Conservation (phyloP, 768 basidiomycete genomes). For the Russula griseocarnosa region DNA sequence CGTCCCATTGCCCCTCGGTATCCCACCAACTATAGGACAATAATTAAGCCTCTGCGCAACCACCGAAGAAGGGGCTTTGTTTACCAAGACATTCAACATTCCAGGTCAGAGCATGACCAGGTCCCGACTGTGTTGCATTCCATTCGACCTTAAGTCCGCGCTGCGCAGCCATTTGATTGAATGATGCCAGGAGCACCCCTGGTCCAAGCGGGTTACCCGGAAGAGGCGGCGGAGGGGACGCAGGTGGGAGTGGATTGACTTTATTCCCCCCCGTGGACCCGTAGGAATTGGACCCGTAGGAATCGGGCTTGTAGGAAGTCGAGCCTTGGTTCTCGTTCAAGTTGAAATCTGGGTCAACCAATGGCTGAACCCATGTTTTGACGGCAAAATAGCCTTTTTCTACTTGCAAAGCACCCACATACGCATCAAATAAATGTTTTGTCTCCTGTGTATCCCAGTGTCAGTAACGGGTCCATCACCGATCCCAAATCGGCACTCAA, state of each 20-base stretch:
- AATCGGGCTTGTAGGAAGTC: neutral
- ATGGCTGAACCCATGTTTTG: conserved; percentile 18
- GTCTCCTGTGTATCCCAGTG: conserved; percentile 18
- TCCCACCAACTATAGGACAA: conserved; percentile 55
- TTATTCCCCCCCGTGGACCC: neutral
- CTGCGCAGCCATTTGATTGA: conserved; percentile 70
- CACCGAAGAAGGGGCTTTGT: conserved; percentile 29
- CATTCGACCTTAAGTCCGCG: conserved; percentile 62
- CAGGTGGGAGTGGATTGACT: conserved; percentile 33
- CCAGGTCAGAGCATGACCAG: conserved; percentile 67
- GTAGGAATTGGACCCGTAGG: neutral
- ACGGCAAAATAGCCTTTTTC: conserved; percentile 13
- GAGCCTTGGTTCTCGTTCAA: neutral
- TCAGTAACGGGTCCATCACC: neutral
- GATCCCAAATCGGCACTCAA: neutral
- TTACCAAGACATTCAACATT: conserved; percentile 63
- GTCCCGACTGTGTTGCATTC: conserved; percentile 55
- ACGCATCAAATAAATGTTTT: conserved; percentile 19
- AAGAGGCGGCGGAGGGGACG: conserved; percentile 38
- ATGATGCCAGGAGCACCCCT: conserved; percentile 66
- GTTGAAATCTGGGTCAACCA: conserved; percentile 20
- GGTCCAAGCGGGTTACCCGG: conserved; percentile 57
- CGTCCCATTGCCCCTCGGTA: conserved; percentile 60
- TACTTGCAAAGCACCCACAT: conserved; percentile 22
- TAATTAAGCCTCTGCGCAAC: neutral